Evolutionary conservation across 371 early-diverging fungal genomes (phyloP).

Genomic region (Massospora cicadina): DNA sequence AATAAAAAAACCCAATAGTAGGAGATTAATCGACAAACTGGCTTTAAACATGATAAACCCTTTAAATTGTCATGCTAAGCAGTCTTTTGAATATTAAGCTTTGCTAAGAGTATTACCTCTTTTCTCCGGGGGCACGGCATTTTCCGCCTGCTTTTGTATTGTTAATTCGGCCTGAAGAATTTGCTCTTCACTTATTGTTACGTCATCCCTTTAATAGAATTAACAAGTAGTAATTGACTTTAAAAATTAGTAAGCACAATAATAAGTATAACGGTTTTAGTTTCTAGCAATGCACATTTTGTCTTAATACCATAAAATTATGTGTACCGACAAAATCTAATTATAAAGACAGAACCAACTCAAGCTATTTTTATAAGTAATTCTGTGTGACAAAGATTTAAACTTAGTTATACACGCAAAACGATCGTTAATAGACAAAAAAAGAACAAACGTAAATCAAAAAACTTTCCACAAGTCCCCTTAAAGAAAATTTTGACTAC

Average conservation of each 20-base stretch:
- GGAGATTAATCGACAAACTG: too few relatives aligned
- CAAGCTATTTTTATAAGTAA: not conserved
- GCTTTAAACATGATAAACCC: too few relatives aligned
- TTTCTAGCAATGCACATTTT: too few relatives aligned
- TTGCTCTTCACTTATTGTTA: not conserved
- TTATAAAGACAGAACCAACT: not conserved
- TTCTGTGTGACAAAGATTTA: not conserved
- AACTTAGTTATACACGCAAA: not conserved
- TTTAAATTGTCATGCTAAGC: too few relatives aligned
- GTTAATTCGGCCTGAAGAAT: not conserved
- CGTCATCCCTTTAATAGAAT: not conserved
- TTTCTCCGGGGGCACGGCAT: slow-evolving; percentile 12
- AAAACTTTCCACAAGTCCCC: not conserved
- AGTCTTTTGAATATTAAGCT: too few relatives aligned
- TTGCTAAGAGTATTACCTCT: slow-evolving; percentile 17
- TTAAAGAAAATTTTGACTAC: too few relatives aligned
- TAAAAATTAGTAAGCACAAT: too few relatives aligned
- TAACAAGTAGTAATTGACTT: not conserved
- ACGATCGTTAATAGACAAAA: not conserved
- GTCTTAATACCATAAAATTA: not conserved
- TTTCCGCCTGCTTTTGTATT: not conserved
- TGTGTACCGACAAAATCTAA: not conserved
- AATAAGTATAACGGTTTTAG: too few relatives aligned
- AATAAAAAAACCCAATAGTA: too few relatives aligned
- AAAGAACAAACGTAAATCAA: not conserved